Evolutionary conservation across 176 grass and related monocot species (phyloP), one percentile per base, ranked within the genome.

Genomic region (Carex scoparia): DNA sequence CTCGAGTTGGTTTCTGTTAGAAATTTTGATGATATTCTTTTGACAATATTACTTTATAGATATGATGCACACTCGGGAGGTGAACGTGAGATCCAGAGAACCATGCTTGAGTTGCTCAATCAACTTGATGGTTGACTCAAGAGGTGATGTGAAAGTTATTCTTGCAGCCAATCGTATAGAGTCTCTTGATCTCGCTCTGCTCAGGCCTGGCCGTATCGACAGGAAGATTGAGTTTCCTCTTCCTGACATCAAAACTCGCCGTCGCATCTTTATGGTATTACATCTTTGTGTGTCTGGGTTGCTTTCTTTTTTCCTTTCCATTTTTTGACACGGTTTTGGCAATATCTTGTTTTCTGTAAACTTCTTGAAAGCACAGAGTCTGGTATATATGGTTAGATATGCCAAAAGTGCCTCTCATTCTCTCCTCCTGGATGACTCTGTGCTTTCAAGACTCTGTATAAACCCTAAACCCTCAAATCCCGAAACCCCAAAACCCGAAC

Each of bases 11-110:
- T 37, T 7, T 62, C 56, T n/a, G 55, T 61, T 48, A 8, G 35
- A 72, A 80, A 40, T 37, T 60, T 10, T 15, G 32, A 54, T 1
- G 18, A 56, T 15, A 38, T 44, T 14, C 40, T 18, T 38, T 53
- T 73, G 27, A 48, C 8, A 32, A 59, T 85, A 46, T 19, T 74
- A 69, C 14, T 80, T 53, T 55, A n/a, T 86, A 94, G 93, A 79
- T 96, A 96, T 58, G 94, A 96, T 84, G 94, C 94, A 74, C 94
- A 96, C 87, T 96, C 94, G 60, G 94, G 94, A 88, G 94, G 94
- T n/a, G 94, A 96, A 74, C 91, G 94, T 53, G 94, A 96, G 61
- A 96, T 96, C 56, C 94, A 96, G 63, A 88, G 94, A 86, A 96
- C 94, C 48, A 96, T 96, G 94, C 57, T 96, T 55, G 94, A 96